A percentile compares a stretch with the other conserved stretches of the same genome.
These are phyloP conservation scores for Aspergillus bridgeri DNA, from an alignment of 495 filamentous ascomycete species.

Conservation along the genomic window DNA sequence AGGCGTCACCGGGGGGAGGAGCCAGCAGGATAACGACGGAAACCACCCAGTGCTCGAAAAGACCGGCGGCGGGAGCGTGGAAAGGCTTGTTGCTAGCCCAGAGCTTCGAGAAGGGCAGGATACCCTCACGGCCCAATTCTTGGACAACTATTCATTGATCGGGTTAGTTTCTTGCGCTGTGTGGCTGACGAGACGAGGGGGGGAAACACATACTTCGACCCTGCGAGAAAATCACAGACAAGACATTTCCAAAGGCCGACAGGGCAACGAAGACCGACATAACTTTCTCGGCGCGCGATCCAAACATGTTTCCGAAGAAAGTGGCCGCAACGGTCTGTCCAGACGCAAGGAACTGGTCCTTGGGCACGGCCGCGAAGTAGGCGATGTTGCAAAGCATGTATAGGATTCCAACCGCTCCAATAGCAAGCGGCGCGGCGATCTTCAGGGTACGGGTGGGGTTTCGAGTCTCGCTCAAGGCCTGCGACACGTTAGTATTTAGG, in stretches of 20 bases:
- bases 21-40: slow-evolving; percentile 59
- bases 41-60: slow-evolving; percentile 60
- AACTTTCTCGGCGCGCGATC: slow-evolving; percentile 51
- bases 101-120: slow-evolving; percentile 58
- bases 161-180: slow-evolving; percentile 4
- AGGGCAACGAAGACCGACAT: slow-evolving; percentile 69
- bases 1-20: slow-evolving; percentile 61
- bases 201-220: slow-evolving; percentile 48
- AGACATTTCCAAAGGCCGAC: slow-evolving; percentile 69
- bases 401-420: slow-evolving; percentile 56
- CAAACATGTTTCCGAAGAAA: slow-evolving; percentile 68
- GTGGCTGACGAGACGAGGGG: not conserved
- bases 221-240: slow-evolving; percentile 67
- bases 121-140: slow-evolving; percentile 63
- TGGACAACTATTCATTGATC: slow-evolving; percentile 43
- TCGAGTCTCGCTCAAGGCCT: slow-evolving; percentile 59
- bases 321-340: slow-evolving; percentile 59
- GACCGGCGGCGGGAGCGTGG: slow-evolving; percentile 57
- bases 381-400: slow-evolving; percentile 71
- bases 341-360: slow-evolving; percentile 56
- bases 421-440: slow-evolving; percentile 60
- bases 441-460: slow-evolving; percentile 61
- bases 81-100: slow-evolving; percentile 64
- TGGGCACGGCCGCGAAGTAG: slow-evolving; percentile 67
- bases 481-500: slow-evolving; percentile 12